Evolutionary conservation across 164 flowering plant genomes (phyloP).

Genomic region (Platanus orientalis): DNA sequence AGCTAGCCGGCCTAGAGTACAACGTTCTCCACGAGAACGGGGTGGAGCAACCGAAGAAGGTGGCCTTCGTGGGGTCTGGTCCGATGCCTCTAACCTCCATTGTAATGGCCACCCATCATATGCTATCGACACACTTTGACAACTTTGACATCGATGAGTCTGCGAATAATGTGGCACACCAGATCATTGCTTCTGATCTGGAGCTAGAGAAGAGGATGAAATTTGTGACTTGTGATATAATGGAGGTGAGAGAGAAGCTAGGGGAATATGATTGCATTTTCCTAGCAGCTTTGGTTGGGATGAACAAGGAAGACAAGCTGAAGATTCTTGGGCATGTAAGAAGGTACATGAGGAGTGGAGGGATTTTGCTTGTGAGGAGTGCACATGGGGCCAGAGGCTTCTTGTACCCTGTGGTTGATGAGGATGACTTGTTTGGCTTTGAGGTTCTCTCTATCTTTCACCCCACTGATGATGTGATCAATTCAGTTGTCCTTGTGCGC

Average conservation of each 20-base stretch:
- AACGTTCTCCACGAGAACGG: slow-evolving; percentile 29
- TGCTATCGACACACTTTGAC: slow-evolving; percentile 35
- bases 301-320: slow-evolving; percentile 45
- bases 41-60: slow-evolving; percentile 29
- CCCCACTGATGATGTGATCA: slow-evolving; percentile 50
- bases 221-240: slow-evolving; percentile 37
- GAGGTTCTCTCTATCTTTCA: slow-evolving; percentile 47
- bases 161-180: slow-evolving; percentile 25
- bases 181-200: slow-evolving; percentile 27
- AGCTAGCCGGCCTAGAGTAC: slow-evolving; percentile 38
- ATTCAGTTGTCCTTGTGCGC: slow-evolving; percentile 43
- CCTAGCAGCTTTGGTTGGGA: slow-evolving; percentile 63
- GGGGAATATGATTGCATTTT: slow-evolving; percentile 44
- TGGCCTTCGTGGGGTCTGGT: slow-evolving; percentile 73
- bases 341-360: slow-evolving; percentile 46
- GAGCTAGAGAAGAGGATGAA: slow-evolving; percentile 51
- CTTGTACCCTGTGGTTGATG: slow-evolving; percentile 51
- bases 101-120: slow-evolving; percentile 45
- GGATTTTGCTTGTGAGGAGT: slow-evolving; percentile 44
- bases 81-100: slow-evolving; percentile 57
- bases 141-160: slow-evolving; percentile 36
- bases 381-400: slow-evolving; percentile 56
- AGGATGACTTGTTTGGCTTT: slow-evolving; percentile 38
- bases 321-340: slow-evolving; percentile 39
- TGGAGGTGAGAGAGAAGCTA: slow-evolving; percentile 37